phyloP scores from a whole-genome alignment of 352 stramenopile genomes.

The Discostella stelligera region DNA sequence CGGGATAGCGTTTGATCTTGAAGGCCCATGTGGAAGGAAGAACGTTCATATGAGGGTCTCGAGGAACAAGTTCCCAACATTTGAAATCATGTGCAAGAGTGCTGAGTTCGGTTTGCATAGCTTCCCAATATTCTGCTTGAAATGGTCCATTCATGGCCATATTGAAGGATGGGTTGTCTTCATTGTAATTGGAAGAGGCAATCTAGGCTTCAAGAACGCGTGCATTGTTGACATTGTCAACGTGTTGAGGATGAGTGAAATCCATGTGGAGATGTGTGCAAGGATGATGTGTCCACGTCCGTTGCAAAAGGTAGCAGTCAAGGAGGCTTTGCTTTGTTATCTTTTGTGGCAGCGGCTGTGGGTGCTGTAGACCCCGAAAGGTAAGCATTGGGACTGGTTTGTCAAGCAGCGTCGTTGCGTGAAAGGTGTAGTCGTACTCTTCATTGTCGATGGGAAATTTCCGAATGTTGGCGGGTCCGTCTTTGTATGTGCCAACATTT shows the following conservation, averaged over 20 bases:
- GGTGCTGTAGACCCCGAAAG: neutral
- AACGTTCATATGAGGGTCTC: conserved; percentile 22
- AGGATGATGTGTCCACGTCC: neutral
- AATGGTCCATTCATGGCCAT: no score
- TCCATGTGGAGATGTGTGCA: conserved; percentile 7
- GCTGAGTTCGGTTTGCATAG: conserved; percentile 16
- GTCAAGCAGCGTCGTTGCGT: neutral
- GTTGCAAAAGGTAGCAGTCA: neutral
- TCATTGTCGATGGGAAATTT: conserved; percentile 8
- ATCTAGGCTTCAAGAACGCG: neutral
- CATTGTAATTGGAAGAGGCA: conserved; percentile 1
- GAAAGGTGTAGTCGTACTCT: neutral
- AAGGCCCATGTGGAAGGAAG: neutral
- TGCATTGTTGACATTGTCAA: neutral
- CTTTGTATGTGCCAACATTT: no score
- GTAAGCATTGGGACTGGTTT: neutral
- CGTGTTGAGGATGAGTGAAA: neutral
- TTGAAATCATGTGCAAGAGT: conserved; percentile 12
- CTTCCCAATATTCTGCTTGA: conserved; percentile 7
- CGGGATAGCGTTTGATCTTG: no score
- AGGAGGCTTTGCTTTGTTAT: neutral
- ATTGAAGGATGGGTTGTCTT: neutral
- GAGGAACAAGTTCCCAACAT: conserved; percentile 16
- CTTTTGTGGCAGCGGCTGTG: neutral
- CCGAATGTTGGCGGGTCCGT: no score